Percentiles rank a stretch among this genome's conserved stretches.
Conservation (phyloP, 2,329 filamentous ascomycete species). For the Juglanconis sp. region DNA sequence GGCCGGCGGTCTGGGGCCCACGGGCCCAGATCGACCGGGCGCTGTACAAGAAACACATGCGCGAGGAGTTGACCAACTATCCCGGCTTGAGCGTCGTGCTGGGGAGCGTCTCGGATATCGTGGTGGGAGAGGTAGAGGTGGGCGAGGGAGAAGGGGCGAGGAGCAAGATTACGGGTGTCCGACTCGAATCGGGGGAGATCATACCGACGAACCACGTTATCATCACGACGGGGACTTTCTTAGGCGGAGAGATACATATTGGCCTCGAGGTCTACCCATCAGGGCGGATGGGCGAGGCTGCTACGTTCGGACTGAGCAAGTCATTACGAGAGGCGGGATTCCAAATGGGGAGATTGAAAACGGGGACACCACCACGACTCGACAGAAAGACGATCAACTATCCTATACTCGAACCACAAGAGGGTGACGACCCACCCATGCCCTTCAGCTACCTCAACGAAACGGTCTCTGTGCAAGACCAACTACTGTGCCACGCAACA, state of each 20-base stretch:
- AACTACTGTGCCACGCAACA: conserved; percentile 83
- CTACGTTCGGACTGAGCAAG: conserved; percentile 88
- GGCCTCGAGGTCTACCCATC: conserved; percentile 81
- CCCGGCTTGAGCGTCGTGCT: conserved; percentile 76
- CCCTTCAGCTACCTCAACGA: conserved; percentile 92
- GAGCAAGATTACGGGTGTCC: conserved; percentile 78
- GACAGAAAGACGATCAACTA: conserved; percentile 82
- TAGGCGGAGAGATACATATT: conserved; percentile 95
- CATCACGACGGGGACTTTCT: conserved; percentile 94
- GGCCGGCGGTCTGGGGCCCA: conserved; percentile 94
- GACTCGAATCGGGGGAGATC: conserved; percentile 82
- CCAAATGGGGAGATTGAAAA: conserved; percentile 85
- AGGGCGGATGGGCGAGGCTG: conserved; percentile 88
- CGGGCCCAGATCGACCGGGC: conserved; percentile 91
- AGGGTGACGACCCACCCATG: conserved; percentile 77
- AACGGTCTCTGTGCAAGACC: conserved; percentile 71
- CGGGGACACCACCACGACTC: conserved; percentile 87
- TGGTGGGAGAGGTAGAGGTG: conserved; percentile 68
- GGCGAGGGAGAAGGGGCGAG: conserved; percentile 50
- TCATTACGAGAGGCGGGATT: conserved; percentile 87
- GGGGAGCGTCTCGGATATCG: conserved; percentile 89
- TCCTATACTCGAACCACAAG: conserved; percentile 65
- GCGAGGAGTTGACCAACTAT: conserved; percentile 75
- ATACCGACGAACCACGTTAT: conserved; percentile 78
- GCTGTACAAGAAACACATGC: conserved; percentile 89